Conservation (phyloP, 2,329 filamentous ascomycete genomes). For the Trichothecium sympodiale region DNA sequence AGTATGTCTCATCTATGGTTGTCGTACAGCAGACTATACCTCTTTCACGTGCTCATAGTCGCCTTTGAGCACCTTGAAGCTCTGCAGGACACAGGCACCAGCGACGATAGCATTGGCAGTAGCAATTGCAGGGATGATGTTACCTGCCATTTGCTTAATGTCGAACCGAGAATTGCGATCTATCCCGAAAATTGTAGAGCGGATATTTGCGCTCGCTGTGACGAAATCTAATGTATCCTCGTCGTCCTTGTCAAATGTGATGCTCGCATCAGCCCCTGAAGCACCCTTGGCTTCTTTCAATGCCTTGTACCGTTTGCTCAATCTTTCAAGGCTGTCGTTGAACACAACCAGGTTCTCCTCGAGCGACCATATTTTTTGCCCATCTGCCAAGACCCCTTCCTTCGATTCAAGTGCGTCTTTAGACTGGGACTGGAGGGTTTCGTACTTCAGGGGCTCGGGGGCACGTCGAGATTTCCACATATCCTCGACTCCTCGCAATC, state of each 20-base stretch:
- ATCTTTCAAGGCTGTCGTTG: slow-evolving; percentile 65
- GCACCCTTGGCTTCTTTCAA: slow-evolving; percentile 39
- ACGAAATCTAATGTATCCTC: slow-evolving; percentile 93
- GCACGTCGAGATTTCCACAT: slow-evolving; percentile 85
- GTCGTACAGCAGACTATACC: too few relatives aligned
- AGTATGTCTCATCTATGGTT: too few relatives aligned
- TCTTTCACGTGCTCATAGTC: slow-evolving; percentile 65
- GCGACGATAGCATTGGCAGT: slow-evolving; percentile 97
- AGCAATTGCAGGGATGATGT: slow-evolving; percentile 96
- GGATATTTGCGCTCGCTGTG: slow-evolving; percentile 76
- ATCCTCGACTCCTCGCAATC: slow-evolving; percentile 77
- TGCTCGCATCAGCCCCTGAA: slow-evolving; percentile 43
- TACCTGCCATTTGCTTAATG: slow-evolving; percentile 98
- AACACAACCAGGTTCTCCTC: slow-evolving; percentile 81
- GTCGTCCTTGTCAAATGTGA: slow-evolving; percentile 95
- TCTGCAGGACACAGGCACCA: slow-evolving; percentile 80
- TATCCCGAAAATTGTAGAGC: slow-evolving; percentile 82
- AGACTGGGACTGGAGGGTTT: slow-evolving; percentile 43
- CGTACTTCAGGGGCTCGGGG: slow-evolving; percentile 64
- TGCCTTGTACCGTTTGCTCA: slow-evolving; percentile 63
- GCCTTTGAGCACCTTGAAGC: slow-evolving; percentile 76
- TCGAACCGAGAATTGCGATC: slow-evolving; percentile 85
- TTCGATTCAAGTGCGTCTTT: slow-evolving; percentile 35
- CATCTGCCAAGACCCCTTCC: slow-evolving; percentile 48
- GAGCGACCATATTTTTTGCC: slow-evolving; percentile 70